Base-by-base conservation (phyloP, 1,284 basidiomycete genomes). In the Schizopora paradoxa region DNA sequence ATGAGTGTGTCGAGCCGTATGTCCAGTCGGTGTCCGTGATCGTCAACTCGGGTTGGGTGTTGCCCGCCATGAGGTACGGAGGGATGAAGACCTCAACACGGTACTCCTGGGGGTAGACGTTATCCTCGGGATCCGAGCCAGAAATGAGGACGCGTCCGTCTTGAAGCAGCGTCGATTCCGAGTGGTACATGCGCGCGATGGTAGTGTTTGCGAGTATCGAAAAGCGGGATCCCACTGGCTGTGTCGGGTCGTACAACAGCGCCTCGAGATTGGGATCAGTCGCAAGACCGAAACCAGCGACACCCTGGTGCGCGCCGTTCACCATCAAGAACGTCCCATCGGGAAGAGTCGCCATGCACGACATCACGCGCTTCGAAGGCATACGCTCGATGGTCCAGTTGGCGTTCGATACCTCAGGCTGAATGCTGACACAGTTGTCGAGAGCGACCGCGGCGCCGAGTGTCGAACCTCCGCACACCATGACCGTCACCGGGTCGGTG, bases 181-280 rank as follows among this genome's bases (percentile, higher is more conserved):
- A 86, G 58, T 93, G 90, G 56, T 93, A 93, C 58, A 93, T 58
- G 16, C 91, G 79, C 7, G 87, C 79, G 31, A 90, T 82, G 46
- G 79, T 83, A 13, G 86, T 89, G n/a, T 61, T 73, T 60, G 72
- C 66, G 52, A 82, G 69, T 65, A 85, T 74, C 50, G 85, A 79
- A 54, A 82, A 68, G 50, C 87, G 77, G 42, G 76, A 72, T n/a
- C 71, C 67, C 25, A 77, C 51, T 1, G 85, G 72, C 44, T 72
- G 63, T 0, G 71, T 60, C 0, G 86, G 86, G 56, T 86, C 81
- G 54, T 87, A 88, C 2, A 88, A 67, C 19, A 86, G 49, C 0
- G 85, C 84, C 6, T 61, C 65, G 5, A 79, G 56, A 57, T 86
- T 86, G 23, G 85, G 84, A 51, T 80, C 68, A 5, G 54, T 70